These are phyloP conservation scores for Aureobasidium melanogenum DNA, from an alignment of 2,329 filamentous ascomycete species.

Conservation along the genomic window DNA sequence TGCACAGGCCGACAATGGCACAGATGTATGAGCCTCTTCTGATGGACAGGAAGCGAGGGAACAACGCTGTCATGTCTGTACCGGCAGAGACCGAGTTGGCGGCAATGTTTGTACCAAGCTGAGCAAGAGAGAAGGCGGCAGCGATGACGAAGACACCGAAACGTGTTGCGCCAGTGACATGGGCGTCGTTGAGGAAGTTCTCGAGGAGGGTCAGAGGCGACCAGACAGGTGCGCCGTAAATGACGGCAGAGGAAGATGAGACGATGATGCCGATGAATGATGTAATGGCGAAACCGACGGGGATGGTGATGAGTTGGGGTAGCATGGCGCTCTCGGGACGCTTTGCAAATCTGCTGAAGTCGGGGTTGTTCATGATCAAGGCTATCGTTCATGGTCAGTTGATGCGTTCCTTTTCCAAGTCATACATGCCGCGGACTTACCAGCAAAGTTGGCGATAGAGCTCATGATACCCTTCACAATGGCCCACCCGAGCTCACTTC, in stretches of 20 bases:
- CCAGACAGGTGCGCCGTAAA: slow-evolving; percentile 36
- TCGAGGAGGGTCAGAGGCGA: slow-evolving; percentile 32
- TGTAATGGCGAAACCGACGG: slow-evolving; percentile 36
- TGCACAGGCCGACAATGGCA: slow-evolving; percentile 67
- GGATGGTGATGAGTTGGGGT: slow-evolving; percentile 33
- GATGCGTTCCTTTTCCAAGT: background rate
- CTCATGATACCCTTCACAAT: slow-evolving; percentile 82
- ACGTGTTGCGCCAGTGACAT: slow-evolving; percentile 26
- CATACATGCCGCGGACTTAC: slow-evolving; percentile 48
- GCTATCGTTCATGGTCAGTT: background rate
- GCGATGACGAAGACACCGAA: slow-evolving; percentile 37
- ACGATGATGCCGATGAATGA: slow-evolving; percentile 41
- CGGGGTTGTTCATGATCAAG: slow-evolving; percentile 11
- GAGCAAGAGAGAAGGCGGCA: slow-evolving; percentile 35
- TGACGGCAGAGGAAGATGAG: slow-evolving; percentile 36
- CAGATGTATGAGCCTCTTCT: slow-evolving; percentile 81
- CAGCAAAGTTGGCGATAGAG: slow-evolving; percentile 79
- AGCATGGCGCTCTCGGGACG: slow-evolving; percentile 16
- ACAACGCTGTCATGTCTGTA: slow-evolving; percentile 42
- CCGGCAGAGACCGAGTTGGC: slow-evolving; percentile 44
- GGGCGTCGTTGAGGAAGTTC: slow-evolving; percentile 29
- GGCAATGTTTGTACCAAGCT: slow-evolving; percentile 42
- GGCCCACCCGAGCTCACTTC: slow-evolving; percentile 67
- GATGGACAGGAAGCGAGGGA: slow-evolving; percentile 52
- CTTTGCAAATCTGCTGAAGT: slow-evolving; percentile 24